Evolutionary conservation across 2,329 filamentous ascomycete species (phyloP), one percentile per base, ranked within the genome.

Genomic region (Cladosporium sp.): DNA sequence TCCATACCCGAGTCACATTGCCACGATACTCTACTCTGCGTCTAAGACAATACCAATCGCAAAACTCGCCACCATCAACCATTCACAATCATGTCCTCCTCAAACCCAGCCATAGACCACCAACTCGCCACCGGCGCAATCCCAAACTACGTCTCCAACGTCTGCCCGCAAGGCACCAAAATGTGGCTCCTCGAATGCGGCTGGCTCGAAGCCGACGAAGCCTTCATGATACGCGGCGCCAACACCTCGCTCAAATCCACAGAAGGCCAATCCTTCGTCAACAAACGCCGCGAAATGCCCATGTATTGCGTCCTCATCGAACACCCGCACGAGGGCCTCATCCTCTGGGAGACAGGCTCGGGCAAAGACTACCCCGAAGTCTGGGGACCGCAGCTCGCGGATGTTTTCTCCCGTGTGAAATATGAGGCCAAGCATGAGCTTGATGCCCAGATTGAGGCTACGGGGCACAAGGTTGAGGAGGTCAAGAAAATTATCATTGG

Each of bases 301-400:
- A 65, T 77, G 50, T 69, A 77, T 56, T 73, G 73, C 56, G 70
- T 72, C 7, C 66, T 79, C 39, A 78, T 80, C 57, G 71, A 77
- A 34, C 73, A 78, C 60, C 77, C 77, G 0, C 69, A 71, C 39
- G 66, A 74, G 51, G 77, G 76, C 1, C 64, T 76, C 4, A 77
- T 79, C 58, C 67, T 79, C 8, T 79, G 71, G 62, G 77, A 78
- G 53, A 78, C 75, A 0, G 77, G 77, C 4, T 73, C 73, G 53
- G 75, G 74, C 1, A 75, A 78, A 58, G 73, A 78, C 57, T 65
- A 75, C 37, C 65, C 73, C 4, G 53, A 45, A 22, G 69, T 75
- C 42, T 64, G 71, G 67, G 68, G 68, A 2, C 66, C 70, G 10
- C 65, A 67, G 48, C 45, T 70, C 10, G 45, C 64, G n/a, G 71